These are phyloP conservation scores for Glonium stellatum DNA, from an alignment of 495 filamentous ascomycete genomes.

Conservation along the genomic window DNA sequence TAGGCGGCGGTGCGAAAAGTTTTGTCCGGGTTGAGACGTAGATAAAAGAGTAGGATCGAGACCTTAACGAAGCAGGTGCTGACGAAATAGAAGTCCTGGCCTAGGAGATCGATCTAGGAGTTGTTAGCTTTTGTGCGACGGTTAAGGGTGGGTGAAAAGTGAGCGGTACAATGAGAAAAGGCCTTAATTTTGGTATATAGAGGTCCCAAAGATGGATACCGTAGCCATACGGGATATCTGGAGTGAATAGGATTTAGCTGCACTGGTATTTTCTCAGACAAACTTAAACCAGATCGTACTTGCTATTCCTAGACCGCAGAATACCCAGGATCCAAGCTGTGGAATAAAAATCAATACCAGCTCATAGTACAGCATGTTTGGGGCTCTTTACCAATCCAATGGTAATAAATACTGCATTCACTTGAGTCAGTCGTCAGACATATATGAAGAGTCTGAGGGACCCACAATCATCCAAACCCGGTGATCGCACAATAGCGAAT, in stretches of 20 bases:
- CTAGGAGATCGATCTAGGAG: conserved; percentile 7
- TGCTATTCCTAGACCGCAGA: not conserved
- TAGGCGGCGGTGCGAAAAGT: not conserved
- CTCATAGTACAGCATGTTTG: not conserved
- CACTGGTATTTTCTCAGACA: too few species aligned
- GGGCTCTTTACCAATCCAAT: not conserved
- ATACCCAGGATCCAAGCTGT: conserved; percentile 5
- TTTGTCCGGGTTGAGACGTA: conserved; percentile 3
- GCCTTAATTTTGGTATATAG: not conserved
- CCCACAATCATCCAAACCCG: conserved; percentile 3
- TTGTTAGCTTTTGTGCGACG: not conserved
- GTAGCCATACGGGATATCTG: conserved; percentile 3
- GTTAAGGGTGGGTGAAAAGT: not conserved
- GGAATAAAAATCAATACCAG: not conserved
- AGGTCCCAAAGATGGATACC: conserved; percentile 3
- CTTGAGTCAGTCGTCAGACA: not conserved
- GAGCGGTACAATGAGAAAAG: not conserved
- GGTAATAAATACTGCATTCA: not conserved
- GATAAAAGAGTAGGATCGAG: conserved; percentile 4
- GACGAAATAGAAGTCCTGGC: conserved; percentile 6
- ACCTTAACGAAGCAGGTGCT: conserved; percentile 6
- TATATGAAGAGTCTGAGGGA: not conserved
- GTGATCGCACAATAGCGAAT: not conserved
- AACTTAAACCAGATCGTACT: not conserved
- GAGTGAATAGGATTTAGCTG: not conserved